phyloP scores from a whole-genome alignment of 139 green algal species.

The Chlamydomonas applanata region DNA sequence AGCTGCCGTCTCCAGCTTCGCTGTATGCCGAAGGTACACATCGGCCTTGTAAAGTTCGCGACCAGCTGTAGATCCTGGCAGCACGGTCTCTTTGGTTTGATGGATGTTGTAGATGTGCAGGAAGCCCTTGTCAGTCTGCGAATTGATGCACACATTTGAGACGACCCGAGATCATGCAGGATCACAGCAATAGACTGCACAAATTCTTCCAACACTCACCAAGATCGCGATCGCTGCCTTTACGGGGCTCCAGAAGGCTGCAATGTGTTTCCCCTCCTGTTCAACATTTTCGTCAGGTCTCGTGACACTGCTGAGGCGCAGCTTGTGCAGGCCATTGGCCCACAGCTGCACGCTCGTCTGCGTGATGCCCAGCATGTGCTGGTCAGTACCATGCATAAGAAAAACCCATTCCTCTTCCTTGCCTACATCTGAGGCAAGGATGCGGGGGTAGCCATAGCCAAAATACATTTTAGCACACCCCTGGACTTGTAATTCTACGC shows the following conservation, averaged over 20 bases:
- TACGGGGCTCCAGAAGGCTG: conserved; percentile 57
- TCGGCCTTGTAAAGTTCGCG: conserved; percentile 38
- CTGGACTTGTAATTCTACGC: too few relatives aligned
- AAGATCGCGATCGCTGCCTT: conserved; percentile 59
- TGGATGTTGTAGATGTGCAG: conserved; percentile 69
- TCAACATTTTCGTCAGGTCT: conserved; percentile 35
- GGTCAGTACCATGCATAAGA: conserved; percentile 39
- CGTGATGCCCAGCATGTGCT: conserved; percentile 47
- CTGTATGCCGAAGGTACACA: conserved; percentile 61
- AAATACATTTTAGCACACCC: conserved; percentile 49
- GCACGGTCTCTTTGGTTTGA: conserved; percentile 46
- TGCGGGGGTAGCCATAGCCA: conserved; percentile 45
- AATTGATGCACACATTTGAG: not conserved
- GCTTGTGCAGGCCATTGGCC: conserved; percentile 51
- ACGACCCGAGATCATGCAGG: not conserved
- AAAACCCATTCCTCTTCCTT: conserved; percentile 33
- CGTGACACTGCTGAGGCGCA: conserved; percentile 51
- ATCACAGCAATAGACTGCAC: not conserved
- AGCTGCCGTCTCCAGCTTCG: conserved; percentile 28
- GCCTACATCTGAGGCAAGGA: conserved; percentile 11
- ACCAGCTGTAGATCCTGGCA: conserved; percentile 14
- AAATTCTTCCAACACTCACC: conserved; percentile 36
- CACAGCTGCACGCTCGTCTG: conserved; percentile 59
- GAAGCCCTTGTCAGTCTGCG: conserved; percentile 61
- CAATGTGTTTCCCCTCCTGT: conserved; percentile 55